These are phyloP conservation scores for Colletotrichum higginsianum DNA, from an alignment of 2,329 filamentous ascomycete species.

Conservation along the genomic window DNA sequence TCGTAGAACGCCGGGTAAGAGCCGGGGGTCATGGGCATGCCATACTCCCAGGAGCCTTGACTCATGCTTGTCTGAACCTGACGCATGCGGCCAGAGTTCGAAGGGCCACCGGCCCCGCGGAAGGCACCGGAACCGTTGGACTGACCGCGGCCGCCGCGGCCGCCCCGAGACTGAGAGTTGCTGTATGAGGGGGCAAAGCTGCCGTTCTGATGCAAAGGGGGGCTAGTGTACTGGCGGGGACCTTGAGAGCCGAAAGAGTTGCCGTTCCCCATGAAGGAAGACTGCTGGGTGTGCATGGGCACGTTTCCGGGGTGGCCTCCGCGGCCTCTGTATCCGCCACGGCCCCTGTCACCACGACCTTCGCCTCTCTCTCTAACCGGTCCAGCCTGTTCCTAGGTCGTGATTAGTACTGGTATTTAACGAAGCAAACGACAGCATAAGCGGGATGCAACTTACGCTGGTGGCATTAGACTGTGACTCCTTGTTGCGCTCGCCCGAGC, in stretches of 20 bases:
- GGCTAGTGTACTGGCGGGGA: slow-evolving; percentile 58
- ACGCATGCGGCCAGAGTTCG: slow-evolving; percentile 51
- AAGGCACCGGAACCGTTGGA: slow-evolving; percentile 32
- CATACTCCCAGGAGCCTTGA: slow-evolving; percentile 55
- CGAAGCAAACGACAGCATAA: not conserved
- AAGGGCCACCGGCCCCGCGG: slow-evolving; percentile 31
- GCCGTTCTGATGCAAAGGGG: slow-evolving; percentile 57
- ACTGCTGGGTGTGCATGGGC: slow-evolving; percentile 54
- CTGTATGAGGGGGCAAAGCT: slow-evolving; percentile 37
- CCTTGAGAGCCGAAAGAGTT: slow-evolving; percentile 48
- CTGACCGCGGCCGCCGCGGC: slow-evolving; percentile 39
- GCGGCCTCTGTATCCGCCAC: slow-evolving; percentile 62
- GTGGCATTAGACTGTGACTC: slow-evolving; percentile 45
- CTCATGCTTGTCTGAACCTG: slow-evolving; percentile 54
- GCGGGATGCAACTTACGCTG: slow-evolving; percentile 19
- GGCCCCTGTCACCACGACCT: slow-evolving; percentile 57
- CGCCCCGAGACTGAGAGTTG: slow-evolving; percentile 34
- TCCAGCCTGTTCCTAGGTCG: slow-evolving; percentile 47
- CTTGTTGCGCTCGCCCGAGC: slow-evolving; percentile 50
- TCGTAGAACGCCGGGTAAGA: slow-evolving; percentile 32
- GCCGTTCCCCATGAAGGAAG: slow-evolving; percentile 53
- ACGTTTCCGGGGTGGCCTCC: slow-evolving; percentile 56
- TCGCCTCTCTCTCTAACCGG: slow-evolving; percentile 49
- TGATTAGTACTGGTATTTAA: slow-evolving; percentile 44
- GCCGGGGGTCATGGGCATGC: slow-evolving; percentile 47